Base-by-base conservation (phyloP, 208 protist genomes). In the Crithidia acanthocephali region DNA sequence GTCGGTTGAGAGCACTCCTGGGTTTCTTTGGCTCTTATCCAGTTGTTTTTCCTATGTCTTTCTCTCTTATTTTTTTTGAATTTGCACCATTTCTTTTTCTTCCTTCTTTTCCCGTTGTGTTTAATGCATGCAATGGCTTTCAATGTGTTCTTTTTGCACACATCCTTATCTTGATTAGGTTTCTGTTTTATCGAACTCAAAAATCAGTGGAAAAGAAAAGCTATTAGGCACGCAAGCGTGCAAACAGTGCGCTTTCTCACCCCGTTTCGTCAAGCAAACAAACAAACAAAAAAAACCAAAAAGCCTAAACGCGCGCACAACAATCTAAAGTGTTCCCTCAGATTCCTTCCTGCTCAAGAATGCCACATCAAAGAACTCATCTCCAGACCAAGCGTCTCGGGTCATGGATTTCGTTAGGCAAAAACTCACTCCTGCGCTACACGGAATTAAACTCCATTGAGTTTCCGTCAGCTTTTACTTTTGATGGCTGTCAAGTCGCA, bases 401-500 rank as follows among this genome's bases (percentile, higher is more conserved):
- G 1, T 72, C 68, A 51, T 95, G 86, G 87, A 84, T 95, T 51
- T 85, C 82, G 44, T 63, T 95, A 37, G 79, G 78, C 10, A 56
- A 62, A 55, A 77, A 88, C 27, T 69, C 74, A 66, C 71, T 93
- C 69, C 55, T 93, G n/a, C 80, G 87, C 22, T 44, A 88, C 42
- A 56, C 84, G 23, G 87, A 92, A 62, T 76, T 94, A 35, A 68
- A 78, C 20, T 35, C 68, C 64, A 68, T 76, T 35, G 27, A 32
- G 1, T 82, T 72, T 70, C n/a, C 52, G 32, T 57, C 81, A 68
- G n/a, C 67, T 20, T 51, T 33, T 50, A 57, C 33, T 47, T 74
- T 83, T 30, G 61, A 61, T 37, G 59, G 73, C 7, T 78, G 70
- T 37, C 77, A 77, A 27, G 58, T 95, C 28, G 80, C 85, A 1